Conservation (phyloP, 2,329 filamentous ascomycete genomes). For the Aspergillus hiratsukae region DNA sequence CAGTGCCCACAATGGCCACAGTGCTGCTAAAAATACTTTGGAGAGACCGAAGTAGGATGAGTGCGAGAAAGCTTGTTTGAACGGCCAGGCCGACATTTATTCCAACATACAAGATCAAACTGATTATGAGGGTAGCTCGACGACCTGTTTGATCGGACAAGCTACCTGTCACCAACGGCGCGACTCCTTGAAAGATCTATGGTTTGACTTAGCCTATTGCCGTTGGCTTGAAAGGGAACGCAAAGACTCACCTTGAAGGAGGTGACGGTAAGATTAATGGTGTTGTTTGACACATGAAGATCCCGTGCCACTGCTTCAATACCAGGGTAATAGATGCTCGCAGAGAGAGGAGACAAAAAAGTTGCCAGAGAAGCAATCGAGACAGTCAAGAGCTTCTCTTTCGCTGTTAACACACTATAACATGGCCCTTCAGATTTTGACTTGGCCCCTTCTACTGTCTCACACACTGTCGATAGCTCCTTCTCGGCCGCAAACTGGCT, state of each 20-base stretch:
- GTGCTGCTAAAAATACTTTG: slow-evolving; percentile 27
- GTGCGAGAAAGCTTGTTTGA: slow-evolving; percentile 24
- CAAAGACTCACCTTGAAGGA: slow-evolving; percentile 1
- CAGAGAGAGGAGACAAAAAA: slow-evolving; percentile 51
- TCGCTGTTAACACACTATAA: not conserved
- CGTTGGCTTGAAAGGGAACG: slow-evolving; percentile 9
- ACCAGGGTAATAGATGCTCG: slow-evolving; percentile 50
- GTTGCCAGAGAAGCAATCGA: slow-evolving; percentile 48
- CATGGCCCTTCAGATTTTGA: not conserved
- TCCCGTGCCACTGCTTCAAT: slow-evolving; percentile 35
- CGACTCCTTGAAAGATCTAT: slow-evolving; percentile 24
- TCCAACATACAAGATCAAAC: slow-evolving; percentile 25
- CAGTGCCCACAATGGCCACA: slow-evolving; percentile 26
- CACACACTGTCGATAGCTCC: not conserved
- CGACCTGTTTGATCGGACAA: slow-evolving; percentile 29
- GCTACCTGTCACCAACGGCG: slow-evolving; percentile 27
- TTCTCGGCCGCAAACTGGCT: not conserved
- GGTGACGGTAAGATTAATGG: slow-evolving; percentile 7
- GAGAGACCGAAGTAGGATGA: slow-evolving; percentile 27
- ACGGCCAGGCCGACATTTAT: slow-evolving; percentile 31
- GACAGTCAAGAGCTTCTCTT: slow-evolving; percentile 45
- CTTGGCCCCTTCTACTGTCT: not conserved
- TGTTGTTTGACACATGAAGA: slow-evolving; percentile 7
- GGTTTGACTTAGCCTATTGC: not conserved
- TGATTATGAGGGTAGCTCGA: slow-evolving; percentile 25